Base-by-base conservation (phyloP, 805 yeast species). In the Wickerhamomyces alni region DNA sequence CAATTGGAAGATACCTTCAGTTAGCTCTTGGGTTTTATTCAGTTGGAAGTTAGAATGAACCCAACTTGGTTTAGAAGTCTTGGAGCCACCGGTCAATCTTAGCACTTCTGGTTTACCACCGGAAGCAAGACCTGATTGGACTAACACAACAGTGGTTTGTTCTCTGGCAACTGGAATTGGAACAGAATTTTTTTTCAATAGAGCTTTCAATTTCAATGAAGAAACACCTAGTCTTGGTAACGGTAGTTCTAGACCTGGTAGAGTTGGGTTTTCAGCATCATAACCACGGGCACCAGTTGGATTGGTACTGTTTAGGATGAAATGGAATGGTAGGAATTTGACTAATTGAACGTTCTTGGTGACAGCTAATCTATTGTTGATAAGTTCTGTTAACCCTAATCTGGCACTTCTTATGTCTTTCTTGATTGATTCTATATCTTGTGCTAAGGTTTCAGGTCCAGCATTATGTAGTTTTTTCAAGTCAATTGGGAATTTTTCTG, bases 21-120 rank as follows among this genome's bases (percentile, higher is more conserved):
- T 59, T n/a, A 52, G 36, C 8, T 61, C 52, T 29, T 58, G 69
- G 7, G 67, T 64, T 34, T 75, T 77, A 24, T 70, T 61, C 40
- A 91, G 63, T 60, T 81, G 81, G 63, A 69, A 80, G 31, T 74
- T 67, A 21, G 96, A 86, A 58, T 89, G 96, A 33, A 85, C 82
- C 93, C 95, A 93, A 50, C 87, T 77, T 51, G 96, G 89, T 43
- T 74, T 72, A 38, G 80, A 72, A 19, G 81, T 70, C 51, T 72
- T 70, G 29, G 68, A 60, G 35, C 95, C 95, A 35, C 97, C 97
- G 21, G 91, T 77, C 47, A 91, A 70, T 58, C 95, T 75, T 41
- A 89, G 61, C 15, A 84, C 66, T 59, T 85, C 93, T 33, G 69
- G 67, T 42, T 54, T 63, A 36, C 66, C 66, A 42, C 61, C 54